Evolutionary conservation across 108 stramenopile species (phyloP).

Genomic region (Cyclotella atomus): DNA sequence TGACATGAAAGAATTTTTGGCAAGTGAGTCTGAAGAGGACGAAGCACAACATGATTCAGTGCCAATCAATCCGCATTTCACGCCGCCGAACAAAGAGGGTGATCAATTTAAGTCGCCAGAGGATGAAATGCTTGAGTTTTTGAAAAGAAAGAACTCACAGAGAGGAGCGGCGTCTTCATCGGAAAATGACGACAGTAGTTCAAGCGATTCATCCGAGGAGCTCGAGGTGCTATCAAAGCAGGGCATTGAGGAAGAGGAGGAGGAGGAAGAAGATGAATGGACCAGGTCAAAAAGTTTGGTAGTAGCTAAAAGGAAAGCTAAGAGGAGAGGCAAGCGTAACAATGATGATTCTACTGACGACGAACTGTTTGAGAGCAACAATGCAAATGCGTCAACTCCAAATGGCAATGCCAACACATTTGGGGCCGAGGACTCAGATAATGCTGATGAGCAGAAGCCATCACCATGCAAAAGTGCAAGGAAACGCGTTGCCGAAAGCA

Average conservation of each 20-base stretch:
- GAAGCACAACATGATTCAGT: conserved; percentile 27
- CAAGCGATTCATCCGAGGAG: conserved; percentile 14
- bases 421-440: background rate
- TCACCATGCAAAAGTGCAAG: background rate
- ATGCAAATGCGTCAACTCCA: background rate
- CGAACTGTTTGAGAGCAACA: background rate
- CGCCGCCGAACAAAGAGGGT: conserved; percentile 6
- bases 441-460: background rate
- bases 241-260: conserved; percentile 28
- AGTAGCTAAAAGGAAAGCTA: background rate
- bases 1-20: conserved; percentile 71
- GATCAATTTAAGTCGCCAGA: conserved; percentile 22
- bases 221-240: conserved; percentile 29
- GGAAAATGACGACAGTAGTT: background rate
- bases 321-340: conserved; percentile 13
- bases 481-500: conserved; percentile 26
- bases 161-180: background rate
- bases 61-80: conserved; percentile 29
- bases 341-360: conserved; percentile 52
- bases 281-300: conserved; percentile 17
- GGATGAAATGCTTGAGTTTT: conserved; percentile 20
- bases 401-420: background rate
- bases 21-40: conserved; percentile 51
- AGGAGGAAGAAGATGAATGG: conserved; percentile 42
- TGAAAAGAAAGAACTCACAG: conserved; percentile 18